Evolutionary conservation across 768 basidiomycete species (phyloP).

Genomic region (Hortiboletus flavorubellus): DNA sequence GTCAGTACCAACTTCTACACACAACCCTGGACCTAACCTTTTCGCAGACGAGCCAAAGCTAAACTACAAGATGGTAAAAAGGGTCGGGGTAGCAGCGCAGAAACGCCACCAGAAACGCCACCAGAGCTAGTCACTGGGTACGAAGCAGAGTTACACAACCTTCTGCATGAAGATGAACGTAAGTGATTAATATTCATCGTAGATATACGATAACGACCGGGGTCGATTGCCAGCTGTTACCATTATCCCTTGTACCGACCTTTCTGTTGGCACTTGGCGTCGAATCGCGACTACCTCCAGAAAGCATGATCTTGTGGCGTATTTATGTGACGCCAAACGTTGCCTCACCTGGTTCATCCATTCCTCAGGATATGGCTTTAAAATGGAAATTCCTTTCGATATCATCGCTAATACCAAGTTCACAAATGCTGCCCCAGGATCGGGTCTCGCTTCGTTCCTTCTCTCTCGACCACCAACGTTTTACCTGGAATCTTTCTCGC

Average conservation of each 20-base stretch:
- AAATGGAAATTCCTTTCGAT: slow-evolving; percentile 79
- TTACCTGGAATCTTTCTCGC: slow-evolving; percentile 51
- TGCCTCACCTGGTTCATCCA: slow-evolving; percentile 79
- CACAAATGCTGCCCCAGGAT: slow-evolving; percentile 49
- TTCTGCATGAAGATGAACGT: slow-evolving; percentile 81
- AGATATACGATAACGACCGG: neutral
- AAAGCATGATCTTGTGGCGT: slow-evolving; percentile 70
- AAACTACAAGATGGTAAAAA: slow-evolving; percentile 66
- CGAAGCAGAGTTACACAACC: slow-evolving; percentile 56
- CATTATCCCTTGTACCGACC: slow-evolving; percentile 71
- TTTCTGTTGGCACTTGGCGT: slow-evolving; percentile 76
- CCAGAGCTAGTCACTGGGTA: slow-evolving; percentile 50
- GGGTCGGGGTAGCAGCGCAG: slow-evolving; percentile 31
- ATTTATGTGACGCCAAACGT: slow-evolving; percentile 63
- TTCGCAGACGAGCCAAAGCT: slow-evolving; percentile 71
- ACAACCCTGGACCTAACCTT: neutral
- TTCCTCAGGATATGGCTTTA: slow-evolving; percentile 70
- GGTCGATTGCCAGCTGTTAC: slow-evolving; percentile 51
- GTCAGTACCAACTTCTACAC: slow-evolving; percentile 23
- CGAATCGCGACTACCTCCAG: slow-evolving; percentile 56
- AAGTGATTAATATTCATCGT: slow-evolving; percentile 29
- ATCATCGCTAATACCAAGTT: slow-evolving; percentile 58
- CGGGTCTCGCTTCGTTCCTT: slow-evolving; percentile 59
- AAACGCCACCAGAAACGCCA: slow-evolving; percentile 45
- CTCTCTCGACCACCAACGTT: slow-evolving; percentile 68